Percentiles rank a stretch among this genome's conserved stretches.
Evolutionary conservation across 306 rosid species (phyloP).

Genomic region (Coriaria nepalensis): DNA sequence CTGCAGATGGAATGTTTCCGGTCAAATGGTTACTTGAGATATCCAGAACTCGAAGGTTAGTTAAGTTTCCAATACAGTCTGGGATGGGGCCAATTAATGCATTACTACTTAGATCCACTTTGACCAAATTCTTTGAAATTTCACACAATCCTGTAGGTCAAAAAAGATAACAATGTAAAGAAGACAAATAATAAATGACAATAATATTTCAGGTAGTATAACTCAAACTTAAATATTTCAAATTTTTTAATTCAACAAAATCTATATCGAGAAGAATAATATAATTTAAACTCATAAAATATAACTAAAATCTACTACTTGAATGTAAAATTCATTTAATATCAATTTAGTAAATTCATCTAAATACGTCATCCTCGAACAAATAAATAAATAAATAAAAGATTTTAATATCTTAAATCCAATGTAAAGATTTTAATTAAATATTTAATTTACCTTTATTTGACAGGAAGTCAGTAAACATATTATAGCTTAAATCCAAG

Average conservation of each 20-base stretch:
- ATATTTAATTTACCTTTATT: slow-evolving; percentile 1
- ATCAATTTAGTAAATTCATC: too few relatives aligned
- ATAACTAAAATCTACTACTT: too few relatives aligned
- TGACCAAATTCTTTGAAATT: slow-evolving; percentile 1
- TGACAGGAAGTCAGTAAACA: neutral
- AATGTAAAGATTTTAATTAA: too few relatives aligned
- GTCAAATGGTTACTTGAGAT: slow-evolving; percentile 6
- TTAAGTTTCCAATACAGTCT: slow-evolving; percentile 10
- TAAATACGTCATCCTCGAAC: too few relatives aligned
- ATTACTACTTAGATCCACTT: slow-evolving; percentile 7
- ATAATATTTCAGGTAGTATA: too few relatives aligned
- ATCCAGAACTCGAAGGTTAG: slow-evolving; percentile 8
- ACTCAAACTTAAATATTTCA: too few relatives aligned
- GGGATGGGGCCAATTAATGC: slow-evolving; percentile 7
- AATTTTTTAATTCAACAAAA: neutral
- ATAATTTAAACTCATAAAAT: too few relatives aligned
- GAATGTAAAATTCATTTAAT: too few relatives aligned
- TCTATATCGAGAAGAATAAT: too few relatives aligned
- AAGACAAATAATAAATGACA: too few relatives aligned
- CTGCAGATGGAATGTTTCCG: slow-evolving; percentile 8
- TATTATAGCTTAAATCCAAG: neutral
- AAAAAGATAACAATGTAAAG: neutral
- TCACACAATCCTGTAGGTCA: slow-evolving; percentile 8
- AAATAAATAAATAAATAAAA: too few relatives aligned
- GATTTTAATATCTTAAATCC: too few relatives aligned